Base-by-base conservation (phyloP, 805 yeast species). In the Ogataea philodendri region DNA sequence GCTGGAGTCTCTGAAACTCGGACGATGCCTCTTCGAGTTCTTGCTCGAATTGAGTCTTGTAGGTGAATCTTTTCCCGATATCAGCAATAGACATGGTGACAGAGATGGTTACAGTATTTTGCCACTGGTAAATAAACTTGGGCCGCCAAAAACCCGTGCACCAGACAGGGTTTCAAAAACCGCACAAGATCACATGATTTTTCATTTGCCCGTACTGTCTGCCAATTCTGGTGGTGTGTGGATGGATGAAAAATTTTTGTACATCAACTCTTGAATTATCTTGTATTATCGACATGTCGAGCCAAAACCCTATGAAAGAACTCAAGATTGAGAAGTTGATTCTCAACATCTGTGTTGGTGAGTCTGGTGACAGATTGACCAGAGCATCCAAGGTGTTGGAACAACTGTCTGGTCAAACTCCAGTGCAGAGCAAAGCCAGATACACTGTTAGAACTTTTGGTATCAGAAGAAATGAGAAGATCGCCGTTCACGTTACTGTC, bases 341-440 rank as follows among this genome's bases (percentile, higher is more conserved):
- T 74, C 85, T 93, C 74, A 93, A 93, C 93, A 93, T 93, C 77
- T 89, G 95, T 75, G 98, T 93, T 73, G 98, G 98, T 79, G 98
- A 93, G 78, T 89, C 97, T 74, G 98, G 98, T 81, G 98, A 93
- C 76, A 85, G 97, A 84, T 87, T 93, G 73, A 93, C 98, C 79
- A 90, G 98, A 85, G 98, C 98, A 63, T 93, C 98, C 69, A 93
- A 93, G 82, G 98, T 93, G 65, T 81, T 93, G 69, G 98, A 93
- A 79, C 98, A 93, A 80, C 84, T 93, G 65, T 90, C 97, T 60
- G 98, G 98, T 89, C 98, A 93, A 79, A 93, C 98, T 65, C 98
- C 98, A 71, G 98, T 93, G 62, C 96, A 86, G 74, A 89, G 97
- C 63, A 93, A 93, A 84, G 98, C 98, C 64, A 86, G 98, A 80